Evolutionary conservation across 164 flowering plant species (phyloP).

Genomic region (Umbellularia californica): DNA sequence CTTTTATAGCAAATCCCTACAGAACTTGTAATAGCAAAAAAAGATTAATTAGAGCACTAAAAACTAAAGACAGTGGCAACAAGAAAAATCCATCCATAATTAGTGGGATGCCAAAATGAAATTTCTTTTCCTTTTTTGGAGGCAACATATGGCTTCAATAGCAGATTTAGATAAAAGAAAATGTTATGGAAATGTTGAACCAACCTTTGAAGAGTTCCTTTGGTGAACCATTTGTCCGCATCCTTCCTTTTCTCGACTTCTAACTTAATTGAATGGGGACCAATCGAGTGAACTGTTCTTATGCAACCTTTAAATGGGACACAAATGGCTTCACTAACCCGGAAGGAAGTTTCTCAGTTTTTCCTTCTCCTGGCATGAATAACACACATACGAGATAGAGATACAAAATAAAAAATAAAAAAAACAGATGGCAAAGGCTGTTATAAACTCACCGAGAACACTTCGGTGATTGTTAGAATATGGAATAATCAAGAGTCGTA

Average conservation of each 20-base stretch:
- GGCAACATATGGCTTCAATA: neutral
- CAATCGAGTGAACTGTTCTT: slow-evolving; percentile 65
- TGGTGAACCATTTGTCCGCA: slow-evolving; percentile 83
- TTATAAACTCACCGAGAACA: slow-evolving; percentile 53
- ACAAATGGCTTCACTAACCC: slow-evolving; percentile 84
- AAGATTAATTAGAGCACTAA: too few species aligned
- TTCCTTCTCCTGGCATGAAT: slow-evolving; percentile 68
- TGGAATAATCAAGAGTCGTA: slow-evolving; percentile 65
- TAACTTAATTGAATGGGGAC: slow-evolving; percentile 66
- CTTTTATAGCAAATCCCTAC: too few species aligned
- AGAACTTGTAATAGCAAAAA: too few species aligned
- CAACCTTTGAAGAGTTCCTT: slow-evolving; percentile 96
- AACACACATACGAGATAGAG: slow-evolving; percentile 65
- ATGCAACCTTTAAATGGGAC: slow-evolving; percentile 73
- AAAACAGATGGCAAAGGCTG: neutral
- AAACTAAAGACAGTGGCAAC: too few species aligned
- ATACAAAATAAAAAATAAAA: too few species aligned
- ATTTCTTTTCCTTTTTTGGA: neutral
- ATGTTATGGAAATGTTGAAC: neutral
- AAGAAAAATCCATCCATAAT: too few species aligned
- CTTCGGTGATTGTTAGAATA: slow-evolving; percentile 72
- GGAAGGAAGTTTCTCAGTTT: slow-evolving; percentile 86
- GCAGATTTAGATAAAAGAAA: neutral
- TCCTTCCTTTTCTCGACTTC: slow-evolving; percentile 53
- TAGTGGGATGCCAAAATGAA: too few species aligned